Evolutionary conservation across 1,284 basidiomycete species (phyloP).

Genomic region (Apiotrichum akiyoshidainum): DNA sequence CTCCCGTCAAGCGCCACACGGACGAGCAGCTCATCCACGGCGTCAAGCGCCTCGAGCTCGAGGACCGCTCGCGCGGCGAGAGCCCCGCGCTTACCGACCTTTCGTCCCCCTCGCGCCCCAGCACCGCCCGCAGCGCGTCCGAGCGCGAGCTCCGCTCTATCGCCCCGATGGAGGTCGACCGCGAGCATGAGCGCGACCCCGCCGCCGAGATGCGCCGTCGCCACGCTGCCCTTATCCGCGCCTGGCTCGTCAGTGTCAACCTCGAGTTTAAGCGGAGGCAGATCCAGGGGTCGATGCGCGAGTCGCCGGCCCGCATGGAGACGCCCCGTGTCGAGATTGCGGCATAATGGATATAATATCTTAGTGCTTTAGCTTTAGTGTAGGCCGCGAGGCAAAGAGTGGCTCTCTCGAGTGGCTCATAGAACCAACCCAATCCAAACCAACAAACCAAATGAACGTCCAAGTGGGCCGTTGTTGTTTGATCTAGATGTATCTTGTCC

Average conservation of each 20-base stretch:
- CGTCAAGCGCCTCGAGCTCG: conserved; percentile 47
- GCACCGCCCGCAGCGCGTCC: background rate
- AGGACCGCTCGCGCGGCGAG: conserved; percentile 20
- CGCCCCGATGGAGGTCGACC: no score
- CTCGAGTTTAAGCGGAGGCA: conserved; percentile 36
- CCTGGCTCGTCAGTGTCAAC: conserved; percentile 48
- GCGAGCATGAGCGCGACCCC: background rate
- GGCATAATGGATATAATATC: background rate
- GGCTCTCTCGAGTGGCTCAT: no score
- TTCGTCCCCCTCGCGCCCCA: background rate
- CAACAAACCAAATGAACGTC: no score
- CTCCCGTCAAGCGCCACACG: conserved; percentile 44
- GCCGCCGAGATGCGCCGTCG: conserved; percentile 27
- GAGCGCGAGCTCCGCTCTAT: background rate
- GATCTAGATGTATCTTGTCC: no score
- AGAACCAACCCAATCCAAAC: no score
- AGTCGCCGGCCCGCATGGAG: background rate
- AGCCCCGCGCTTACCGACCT: conserved; percentile 6
- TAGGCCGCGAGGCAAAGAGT: no score
- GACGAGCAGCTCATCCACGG: conserved; percentile 44
- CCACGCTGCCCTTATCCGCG: conserved; percentile 43
- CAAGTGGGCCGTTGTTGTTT: no score
- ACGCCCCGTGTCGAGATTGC: conserved; percentile 2
- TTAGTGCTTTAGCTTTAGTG: no score
- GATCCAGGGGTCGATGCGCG: conserved; percentile 6